Base-by-base conservation (phyloP, 208 protist species). In the Blechomonas ayalai region DNA sequence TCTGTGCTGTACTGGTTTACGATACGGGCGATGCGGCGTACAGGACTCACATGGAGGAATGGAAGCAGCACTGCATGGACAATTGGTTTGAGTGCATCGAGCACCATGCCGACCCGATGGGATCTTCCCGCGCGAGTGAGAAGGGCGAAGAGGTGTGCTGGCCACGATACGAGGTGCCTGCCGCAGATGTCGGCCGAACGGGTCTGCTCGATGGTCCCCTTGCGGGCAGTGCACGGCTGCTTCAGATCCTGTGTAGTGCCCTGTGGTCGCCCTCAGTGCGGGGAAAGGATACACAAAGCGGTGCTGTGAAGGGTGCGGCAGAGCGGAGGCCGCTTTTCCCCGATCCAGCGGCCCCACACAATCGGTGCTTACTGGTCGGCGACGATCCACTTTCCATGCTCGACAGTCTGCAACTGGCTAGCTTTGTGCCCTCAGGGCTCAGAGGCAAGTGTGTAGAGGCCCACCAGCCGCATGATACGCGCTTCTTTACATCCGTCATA, bases 161-260 rank as follows among this genome's bases (percentile, higher is more conserved):
- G 9, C n/a, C n/a, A n/a, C n/a, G 8, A 9, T 66, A 52, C 38
- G 59, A 48, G 25, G 52, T 60, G 25, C 15, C 54, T 5, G 44
- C 35, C 27, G 31, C 15, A 22, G 57, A 25, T 19, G 46, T 39
- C 7, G 52, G 44, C 16, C 35, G 19, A 0, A 35, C 47, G 13
- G 73, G 73, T 6, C 33, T 87, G 33, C 70, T 82, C 9, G 52
- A 52, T 7, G 66, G 54, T 2, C 57, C 70, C 15, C 49, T 80
- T 19, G 1, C 12, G 7, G 78, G 78, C 0, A 62, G 63, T 0
- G 56, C 64, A 33, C 59, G 78, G 7, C 43, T 87, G 0, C 58
- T 63, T 15, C 69, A 82, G 33, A 43, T 87, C 18, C 45, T 87
- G 12, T 62, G 69, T 45, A 82, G 76, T 46, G 76, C 72, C 3